Percentiles rank a stretch among this genome's conserved stretches.
These are phyloP conservation scores for Colletotrichum simmondsii DNA, from an alignment of 2,329 filamentous ascomycete genomes.

Conservation along the genomic window DNA sequence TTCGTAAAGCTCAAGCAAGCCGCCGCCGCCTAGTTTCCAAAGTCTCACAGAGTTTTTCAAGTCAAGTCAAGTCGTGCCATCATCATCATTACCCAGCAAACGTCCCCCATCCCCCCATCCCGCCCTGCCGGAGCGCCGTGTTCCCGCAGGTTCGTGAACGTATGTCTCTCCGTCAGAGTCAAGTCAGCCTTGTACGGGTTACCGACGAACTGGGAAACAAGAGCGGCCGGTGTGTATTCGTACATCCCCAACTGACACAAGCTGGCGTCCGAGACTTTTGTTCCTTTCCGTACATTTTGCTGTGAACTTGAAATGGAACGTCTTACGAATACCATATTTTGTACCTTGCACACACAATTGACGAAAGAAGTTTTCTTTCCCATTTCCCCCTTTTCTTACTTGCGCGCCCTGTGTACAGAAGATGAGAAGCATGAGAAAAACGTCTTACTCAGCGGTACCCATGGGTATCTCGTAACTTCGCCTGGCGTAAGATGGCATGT, in stretches of 20 bases:
- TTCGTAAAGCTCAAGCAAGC: not conserved
- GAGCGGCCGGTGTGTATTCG: not conserved
- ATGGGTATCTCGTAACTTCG: not conserved
- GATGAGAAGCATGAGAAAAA: not conserved
- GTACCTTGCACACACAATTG: not conserved
- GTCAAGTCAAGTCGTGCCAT: not conserved
- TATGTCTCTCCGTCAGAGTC: slow-evolving; percentile 1
- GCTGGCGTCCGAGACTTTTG: not conserved
- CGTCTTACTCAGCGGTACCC: not conserved
- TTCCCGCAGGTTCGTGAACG: not conserved
- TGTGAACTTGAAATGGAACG: not conserved
- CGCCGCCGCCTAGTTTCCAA: too few relatives aligned
- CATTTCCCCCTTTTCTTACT: not conserved
- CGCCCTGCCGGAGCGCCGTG: slow-evolving; percentile 10
- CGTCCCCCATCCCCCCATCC: not conserved
- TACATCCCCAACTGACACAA: not conserved
- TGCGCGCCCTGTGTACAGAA: not conserved
- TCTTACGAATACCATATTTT: not conserved
- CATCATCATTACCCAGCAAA: not conserved
- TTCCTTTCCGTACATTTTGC: not conserved
- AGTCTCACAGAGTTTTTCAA: not conserved
- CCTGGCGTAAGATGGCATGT: not conserved
- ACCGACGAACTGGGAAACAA: not conserved
- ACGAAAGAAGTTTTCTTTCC: not conserved
- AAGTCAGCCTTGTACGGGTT: not conserved